Conservation (phyloP, 1,284 basidiomycete species). For the Fomitopsis palustris region DNA sequence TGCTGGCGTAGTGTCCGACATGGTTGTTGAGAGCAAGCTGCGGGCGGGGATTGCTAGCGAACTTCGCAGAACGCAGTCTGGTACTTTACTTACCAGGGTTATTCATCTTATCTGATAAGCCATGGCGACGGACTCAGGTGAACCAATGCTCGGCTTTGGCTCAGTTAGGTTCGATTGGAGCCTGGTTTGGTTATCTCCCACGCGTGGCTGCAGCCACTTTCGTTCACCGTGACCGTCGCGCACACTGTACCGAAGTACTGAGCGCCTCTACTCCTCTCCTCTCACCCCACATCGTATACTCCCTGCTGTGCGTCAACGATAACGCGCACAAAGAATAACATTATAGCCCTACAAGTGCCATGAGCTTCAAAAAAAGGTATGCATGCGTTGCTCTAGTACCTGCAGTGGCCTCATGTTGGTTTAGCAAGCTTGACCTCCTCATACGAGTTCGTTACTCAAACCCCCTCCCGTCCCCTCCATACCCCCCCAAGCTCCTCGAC, state of each 20-base stretch:
- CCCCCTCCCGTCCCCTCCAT: constrained; percentile 90
- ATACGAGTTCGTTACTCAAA: constrained; percentile 91
- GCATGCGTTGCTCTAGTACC: background rate
- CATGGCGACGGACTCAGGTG: background rate
- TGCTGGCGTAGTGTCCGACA: background rate
- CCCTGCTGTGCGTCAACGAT: no score
- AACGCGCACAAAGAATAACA: no score
- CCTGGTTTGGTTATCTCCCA: background rate
- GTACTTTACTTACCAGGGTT: background rate
- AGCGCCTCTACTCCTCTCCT: background rate
- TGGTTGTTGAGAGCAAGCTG: constrained; percentile 1
- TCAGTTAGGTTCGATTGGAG: background rate
- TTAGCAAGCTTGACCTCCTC: constrained; percentile 80
- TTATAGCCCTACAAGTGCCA: background rate
- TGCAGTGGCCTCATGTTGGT: background rate
- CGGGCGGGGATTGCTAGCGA: background rate
- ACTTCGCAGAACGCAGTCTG: constrained; percentile 3
- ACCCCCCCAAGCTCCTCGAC: constrained; percentile 89
- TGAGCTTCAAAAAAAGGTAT: constrained; percentile 25
- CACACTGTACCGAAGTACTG: no score
- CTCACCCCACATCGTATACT: background rate
- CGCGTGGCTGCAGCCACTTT: background rate
- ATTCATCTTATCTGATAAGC: constrained; percentile 15
- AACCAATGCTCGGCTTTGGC: background rate
- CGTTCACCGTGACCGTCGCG: background rate